A percentile compares a stretch with the other conserved stretches of the same genome.
phyloP scores from a whole-genome alignment of 129 eudicot genomes.

The sunflower (Helianthus annuus) region DNA sequence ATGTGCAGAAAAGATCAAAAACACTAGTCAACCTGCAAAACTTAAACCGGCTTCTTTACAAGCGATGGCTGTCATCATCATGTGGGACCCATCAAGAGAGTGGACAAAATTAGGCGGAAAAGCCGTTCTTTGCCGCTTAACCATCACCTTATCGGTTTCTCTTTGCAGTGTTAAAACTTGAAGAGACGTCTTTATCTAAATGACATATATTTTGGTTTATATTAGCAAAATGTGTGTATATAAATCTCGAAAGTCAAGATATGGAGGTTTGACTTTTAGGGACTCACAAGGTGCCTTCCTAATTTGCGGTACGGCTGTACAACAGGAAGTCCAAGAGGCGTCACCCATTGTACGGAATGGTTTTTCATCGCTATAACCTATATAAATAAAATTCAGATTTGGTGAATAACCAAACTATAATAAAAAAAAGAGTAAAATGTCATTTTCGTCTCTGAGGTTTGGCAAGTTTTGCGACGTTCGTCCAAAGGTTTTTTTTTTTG shows the following conservation, averaged over 20 bases:
- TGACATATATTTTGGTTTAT: background rate
- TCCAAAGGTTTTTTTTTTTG: too few relatives aligned
- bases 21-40: conserved; percentile 79
- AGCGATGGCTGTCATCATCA: conserved; percentile 99
- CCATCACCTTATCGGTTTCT: conserved; percentile 96
- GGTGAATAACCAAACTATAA: background rate
- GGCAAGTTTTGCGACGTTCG: too few relatives aligned
- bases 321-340: conserved; percentile 98
- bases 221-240: background rate
- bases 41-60: conserved; percentile 86
- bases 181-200: conserved; percentile 89
- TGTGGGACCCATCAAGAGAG: conserved; percentile 98
- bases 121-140: conserved; percentile 95
- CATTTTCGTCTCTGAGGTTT: background rate
- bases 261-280: conserved; percentile 10
- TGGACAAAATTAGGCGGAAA: conserved; percentile 99
- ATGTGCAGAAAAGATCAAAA: background rate
- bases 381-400: background rate
- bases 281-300: conserved; percentile 79
- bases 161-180: conserved; percentile 86
- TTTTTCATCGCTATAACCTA: conserved; percentile 87
- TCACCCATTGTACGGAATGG: conserved; percentile 83
- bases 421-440: background rate
- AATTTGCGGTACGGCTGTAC: conserved; percentile 89
- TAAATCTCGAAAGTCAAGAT: background rate